Conservation (phyloP, 2,329 filamentous ascomycete species). For the Scolecobasidium constrictum region DNA sequence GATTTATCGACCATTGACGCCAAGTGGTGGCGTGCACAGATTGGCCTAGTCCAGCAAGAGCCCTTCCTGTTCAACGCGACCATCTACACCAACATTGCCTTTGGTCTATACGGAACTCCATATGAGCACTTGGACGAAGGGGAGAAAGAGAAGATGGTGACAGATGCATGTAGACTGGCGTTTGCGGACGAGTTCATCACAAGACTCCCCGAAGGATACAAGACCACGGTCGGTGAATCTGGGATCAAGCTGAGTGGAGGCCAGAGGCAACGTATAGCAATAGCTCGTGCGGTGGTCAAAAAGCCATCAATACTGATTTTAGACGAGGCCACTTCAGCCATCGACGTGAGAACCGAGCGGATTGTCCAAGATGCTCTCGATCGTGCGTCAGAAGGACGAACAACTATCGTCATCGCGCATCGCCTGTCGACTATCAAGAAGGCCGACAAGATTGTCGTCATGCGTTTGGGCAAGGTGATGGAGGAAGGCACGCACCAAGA, state of each 20-base stretch:
- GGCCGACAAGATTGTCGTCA: slow-evolving; percentile 68
- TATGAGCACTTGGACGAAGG: slow-evolving; percentile 45
- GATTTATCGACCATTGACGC: slow-evolving; percentile 22
- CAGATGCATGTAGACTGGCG: slow-evolving; percentile 26
- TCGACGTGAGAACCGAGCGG: slow-evolving; percentile 44
- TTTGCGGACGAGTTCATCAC: slow-evolving; percentile 27
- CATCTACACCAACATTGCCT: slow-evolving; percentile 27
- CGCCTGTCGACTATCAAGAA: slow-evolving; percentile 64
- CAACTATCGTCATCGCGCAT: slow-evolving; percentile 71
- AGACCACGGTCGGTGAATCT: slow-evolving; percentile 64
- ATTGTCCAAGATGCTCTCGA: slow-evolving; percentile 48
- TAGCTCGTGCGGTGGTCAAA: slow-evolving; percentile 59
- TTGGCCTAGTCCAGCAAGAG: slow-evolving; percentile 31
- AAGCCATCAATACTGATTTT: slow-evolving; percentile 57
- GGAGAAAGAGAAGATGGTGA: slow-evolving; percentile 44
- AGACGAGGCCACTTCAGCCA: slow-evolving; percentile 66
- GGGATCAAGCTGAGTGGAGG: slow-evolving; percentile 75
- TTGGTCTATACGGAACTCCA: slow-evolving; percentile 24
- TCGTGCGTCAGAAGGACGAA: slow-evolving; percentile 50
- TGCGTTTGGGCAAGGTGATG: slow-evolving; percentile 58
- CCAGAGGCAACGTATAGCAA: slow-evolving; percentile 72
- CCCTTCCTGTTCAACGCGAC: slow-evolving; percentile 30
- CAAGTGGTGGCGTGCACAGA: slow-evolving; percentile 35
- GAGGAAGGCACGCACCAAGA: slow-evolving; percentile 69
- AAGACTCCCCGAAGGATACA: slow-evolving; percentile 42